phyloP scores from a whole-genome alignment of 2,329 filamentous ascomycete species.

The Tolypocladium cylindrosporum region DNA sequence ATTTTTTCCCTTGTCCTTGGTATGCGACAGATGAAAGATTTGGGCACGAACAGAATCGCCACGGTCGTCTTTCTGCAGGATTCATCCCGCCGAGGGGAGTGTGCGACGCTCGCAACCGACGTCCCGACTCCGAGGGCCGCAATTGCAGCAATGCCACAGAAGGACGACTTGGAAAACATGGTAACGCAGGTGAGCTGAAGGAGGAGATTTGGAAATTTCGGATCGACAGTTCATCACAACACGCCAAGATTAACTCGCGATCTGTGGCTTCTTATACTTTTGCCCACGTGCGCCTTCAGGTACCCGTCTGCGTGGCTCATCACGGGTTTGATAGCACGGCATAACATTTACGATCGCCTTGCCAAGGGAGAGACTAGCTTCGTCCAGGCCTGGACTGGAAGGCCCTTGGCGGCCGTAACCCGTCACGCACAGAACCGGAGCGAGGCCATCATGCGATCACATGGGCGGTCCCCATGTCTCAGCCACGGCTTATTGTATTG shows the following conservation, averaged over 20 bases:
- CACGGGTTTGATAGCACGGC: neutral
- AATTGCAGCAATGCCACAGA: neutral
- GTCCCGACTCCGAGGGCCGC: conserved; percentile 2
- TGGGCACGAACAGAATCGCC: conserved; percentile 16
- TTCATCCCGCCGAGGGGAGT: neutral
- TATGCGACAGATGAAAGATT: neutral
- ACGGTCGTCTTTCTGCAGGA: conserved; percentile 19
- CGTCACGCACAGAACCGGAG: too few species aligned
- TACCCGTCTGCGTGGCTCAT: neutral
- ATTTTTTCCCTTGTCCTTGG: neutral
- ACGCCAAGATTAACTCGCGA: neutral
- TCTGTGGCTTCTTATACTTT: neutral
- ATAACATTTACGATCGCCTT: neutral
- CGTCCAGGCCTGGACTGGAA: too few species aligned
- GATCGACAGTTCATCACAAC: neutral
- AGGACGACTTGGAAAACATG: neutral
- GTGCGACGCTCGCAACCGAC: conserved; percentile 4
- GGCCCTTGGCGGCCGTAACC: too few species aligned
- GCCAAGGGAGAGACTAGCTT: neutral
- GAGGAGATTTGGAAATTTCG: neutral
- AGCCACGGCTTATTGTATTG: neutral
- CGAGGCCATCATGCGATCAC: too few species aligned
- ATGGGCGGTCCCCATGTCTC: neutral
- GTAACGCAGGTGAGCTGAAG: too few species aligned
- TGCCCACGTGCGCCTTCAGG: neutral